Evolutionary conservation across 805 yeast species (phyloP), one percentile per base, ranked within the genome.

Genomic region (Lipomyces starkeyi): DNA sequence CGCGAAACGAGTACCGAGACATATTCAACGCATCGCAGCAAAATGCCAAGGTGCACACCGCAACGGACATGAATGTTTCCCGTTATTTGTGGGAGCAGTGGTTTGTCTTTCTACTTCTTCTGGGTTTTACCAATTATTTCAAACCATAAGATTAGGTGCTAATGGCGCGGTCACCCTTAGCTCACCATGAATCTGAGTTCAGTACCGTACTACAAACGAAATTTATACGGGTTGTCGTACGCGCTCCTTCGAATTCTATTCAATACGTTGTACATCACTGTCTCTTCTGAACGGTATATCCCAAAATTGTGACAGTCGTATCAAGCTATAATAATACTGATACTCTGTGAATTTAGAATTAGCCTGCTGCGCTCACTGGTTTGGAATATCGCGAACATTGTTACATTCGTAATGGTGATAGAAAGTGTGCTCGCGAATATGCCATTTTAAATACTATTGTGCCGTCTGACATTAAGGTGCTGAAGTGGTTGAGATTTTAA

Each of bases 61-160:
- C 6, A 67, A 64, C 49, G 64, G 65, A 2, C 68, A 61, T n/a
- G 71, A 67, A 43, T 63, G 67, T 37, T 64, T 67, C 59, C 71
- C 68, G 6, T 49, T 67, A 2, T 58, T 67, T 22, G 68, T 64
- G 14, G 71, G 63, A 14, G 68, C 68, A 20, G 65, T 64, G n/a
- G 71, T 64, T 34, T 20, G 67, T 63, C 11, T 27, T 56, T 37
- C 22, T n/a, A 37, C 11, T 11, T 25, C 25, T 2, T 43, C n/a
- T 14, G 35, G n/a, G 6, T 43, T 22, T 25, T 20, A 32, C 37
- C 47, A 25, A 14, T 3, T 34, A 11, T 25, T 14, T n/a, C 47
- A 34, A 7, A 29, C 13, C 9, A 14, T n/a, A 17, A 11, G 49
- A 35, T 11, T 49, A 14, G 47, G 9, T 3, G 17, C 43, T 47